Conservation (phyloP, 1,139 yeast genomes). For the Lodderomyces metapsilosis region DNA sequence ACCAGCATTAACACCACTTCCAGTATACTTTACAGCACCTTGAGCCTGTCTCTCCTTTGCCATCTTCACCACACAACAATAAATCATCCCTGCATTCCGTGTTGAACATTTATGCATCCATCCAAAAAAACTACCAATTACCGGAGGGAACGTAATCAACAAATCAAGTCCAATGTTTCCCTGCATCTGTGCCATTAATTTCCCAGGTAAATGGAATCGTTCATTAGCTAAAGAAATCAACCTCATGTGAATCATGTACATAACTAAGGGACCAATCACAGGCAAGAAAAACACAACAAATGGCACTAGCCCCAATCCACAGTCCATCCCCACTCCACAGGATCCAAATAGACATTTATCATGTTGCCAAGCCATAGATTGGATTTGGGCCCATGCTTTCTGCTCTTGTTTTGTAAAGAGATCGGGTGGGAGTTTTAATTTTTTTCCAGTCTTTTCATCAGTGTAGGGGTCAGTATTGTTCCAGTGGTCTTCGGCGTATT, state of each 20-base stretch:
- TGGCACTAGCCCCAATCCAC: conserved; percentile 79
- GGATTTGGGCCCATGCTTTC: conserved; percentile 69
- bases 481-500: conserved; percentile 61
- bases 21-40: conserved; percentile 22
- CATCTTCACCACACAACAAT: conserved; percentile 43
- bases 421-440: conserved; percentile 57
- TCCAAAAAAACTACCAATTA: conserved; percentile 70
- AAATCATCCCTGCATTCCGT: conserved; percentile 77
- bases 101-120: conserved; percentile 90
- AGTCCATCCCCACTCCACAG: conserved; percentile 64
- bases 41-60: conserved; percentile 31
- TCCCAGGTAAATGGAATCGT: conserved; percentile 56
- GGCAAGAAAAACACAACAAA: conserved; percentile 64
- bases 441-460: conserved; percentile 55
- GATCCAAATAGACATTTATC: conserved; percentile 81
- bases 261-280: conserved; percentile 72
- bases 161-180: conserved; percentile 74
- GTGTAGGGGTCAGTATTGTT: conserved; percentile 64
- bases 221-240: conserved; percentile 57
- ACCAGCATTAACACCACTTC: conserved; percentile 13
- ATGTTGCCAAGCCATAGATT: conserved; percentile 77
- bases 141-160: conserved; percentile 71
- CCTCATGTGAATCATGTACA: conserved; percentile 76
- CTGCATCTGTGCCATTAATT: conserved; percentile 63
- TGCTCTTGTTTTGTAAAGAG: conserved; percentile 59